phyloP scores from a whole-genome alignment of 2,329 filamentous ascomycete genomes.

The Aureobasidium sp. region DNA sequence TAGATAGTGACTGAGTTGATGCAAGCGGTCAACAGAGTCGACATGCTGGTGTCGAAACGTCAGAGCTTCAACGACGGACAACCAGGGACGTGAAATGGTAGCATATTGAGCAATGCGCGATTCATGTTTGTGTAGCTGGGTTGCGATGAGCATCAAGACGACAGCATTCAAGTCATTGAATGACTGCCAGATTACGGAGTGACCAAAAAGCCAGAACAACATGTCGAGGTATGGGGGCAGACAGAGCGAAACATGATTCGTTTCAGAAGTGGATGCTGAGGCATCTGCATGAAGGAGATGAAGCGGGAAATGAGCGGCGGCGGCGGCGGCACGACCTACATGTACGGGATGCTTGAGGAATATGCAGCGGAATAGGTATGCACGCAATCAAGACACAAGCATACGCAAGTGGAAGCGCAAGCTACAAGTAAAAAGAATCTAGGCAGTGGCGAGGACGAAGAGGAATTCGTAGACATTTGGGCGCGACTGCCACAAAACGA shows the following conservation, averaged over 20 bases:
- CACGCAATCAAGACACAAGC: background rate
- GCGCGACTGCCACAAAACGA: background rate
- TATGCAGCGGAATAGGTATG: background rate
- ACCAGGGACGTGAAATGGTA: background rate
- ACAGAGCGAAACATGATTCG: background rate
- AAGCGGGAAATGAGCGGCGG: background rate
- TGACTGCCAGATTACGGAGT: background rate
- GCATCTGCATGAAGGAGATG: background rate
- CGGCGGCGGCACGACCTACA: background rate
- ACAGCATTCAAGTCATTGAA: background rate
- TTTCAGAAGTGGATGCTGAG: background rate
- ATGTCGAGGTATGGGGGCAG: background rate
- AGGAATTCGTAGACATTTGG: background rate
- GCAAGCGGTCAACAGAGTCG: background rate
- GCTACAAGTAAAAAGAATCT: background rate
- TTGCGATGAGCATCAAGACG: background rate
- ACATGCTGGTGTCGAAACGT: background rate
- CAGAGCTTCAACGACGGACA: background rate
- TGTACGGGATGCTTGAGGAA: too few species aligned
- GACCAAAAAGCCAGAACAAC: background rate
- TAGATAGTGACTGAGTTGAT: background rate
- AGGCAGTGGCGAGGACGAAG: background rate
- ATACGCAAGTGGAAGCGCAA: background rate
- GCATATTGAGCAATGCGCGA: background rate
- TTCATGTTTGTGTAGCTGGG: background rate